Base-by-base conservation (phyloP, 2,329 filamentous ascomycete species). In the Colletotrichum chrysophilum region DNA sequence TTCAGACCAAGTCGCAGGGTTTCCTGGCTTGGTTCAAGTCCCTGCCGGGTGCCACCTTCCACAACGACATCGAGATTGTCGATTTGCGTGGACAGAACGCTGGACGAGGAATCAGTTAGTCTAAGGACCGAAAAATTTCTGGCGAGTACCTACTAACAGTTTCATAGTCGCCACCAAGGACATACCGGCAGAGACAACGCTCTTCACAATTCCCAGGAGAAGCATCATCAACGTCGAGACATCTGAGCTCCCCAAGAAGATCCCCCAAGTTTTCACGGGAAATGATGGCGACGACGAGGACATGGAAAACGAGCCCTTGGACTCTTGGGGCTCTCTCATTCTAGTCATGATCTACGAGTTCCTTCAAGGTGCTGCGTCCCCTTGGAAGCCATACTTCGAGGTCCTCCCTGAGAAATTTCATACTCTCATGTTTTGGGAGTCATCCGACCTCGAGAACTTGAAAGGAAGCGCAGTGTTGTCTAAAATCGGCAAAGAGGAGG, bases 381-480 rank as follows among this genome's bases (percentile, higher is more conserved):
- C 85, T 10, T 98, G 96, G 96, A 91, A 92, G 78, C 89, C 92
- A 0, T 98, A 98, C 83, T 92, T 98, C 78, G 89, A 92, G 73
- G 88, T 98, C 24, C 88, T 98, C 7, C 95, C 95, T 1, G 79
- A 81, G 7, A 80, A 85, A 2, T 98, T 98, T 81, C 91, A 97
- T 82, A 97, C 95, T 3, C 90, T 96, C 78, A 98, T 98, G 94
- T 98, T 96, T 85, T 98, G 96, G 96, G 87, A 90, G 3, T 86
- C 89, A 1, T 85, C 87, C 1, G 95, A 98, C 82, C 87, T 98
- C 4, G 85, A 87, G 1, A 89, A 93, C 80, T 90, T 98, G 10
- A 93, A 96, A 84, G 94, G 93, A 21, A 96, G 94, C 81, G 91
- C 94, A 1, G 91, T 97, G n/a, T 83, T 93, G 4, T 85, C 90